Base-by-base conservation (phyloP, 2,329 filamentous ascomycete species). In the Ilyonectria mors-panacis region DNA sequence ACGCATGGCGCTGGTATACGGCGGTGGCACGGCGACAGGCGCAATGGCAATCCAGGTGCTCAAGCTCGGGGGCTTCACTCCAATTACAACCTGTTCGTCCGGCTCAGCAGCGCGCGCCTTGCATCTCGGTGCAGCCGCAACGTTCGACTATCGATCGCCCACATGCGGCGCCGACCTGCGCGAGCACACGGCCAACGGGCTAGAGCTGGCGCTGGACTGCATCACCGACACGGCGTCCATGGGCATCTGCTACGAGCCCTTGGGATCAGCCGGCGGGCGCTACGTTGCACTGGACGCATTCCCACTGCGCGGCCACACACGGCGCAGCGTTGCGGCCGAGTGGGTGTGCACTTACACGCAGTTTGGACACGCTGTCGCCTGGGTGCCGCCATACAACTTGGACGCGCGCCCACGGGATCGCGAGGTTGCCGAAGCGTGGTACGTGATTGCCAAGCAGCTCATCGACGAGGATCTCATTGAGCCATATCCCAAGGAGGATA, bases 281-380 rank as follows among this genome's bases (percentile, higher is more conserved):
- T 75, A 75, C 59, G 63, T 74, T 1, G 70, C 65, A 2, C 59
- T 75, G 1, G 71, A 75, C 19, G 63, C 68, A 1, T 74, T 74
- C 7, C 73, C 73, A 4, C 59, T 75, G 1, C 71, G 70, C 3
- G 71, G 70, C 5, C 73, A 75, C 48, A 75, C 73, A 5, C 70
- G 73, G 21, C 71, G 73, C 30, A 66, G 60, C 21, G 66, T 75
- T 21, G 50, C 57, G 37, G 67, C 73, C 3, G 68, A 70, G 9
- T 75, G 72, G 70, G 65, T 75, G 17, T 67, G 65, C 50, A 65
- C 65, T 2, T 68, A 66, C 47, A 75, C 72, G 28, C 62, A 66
- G 15, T 69, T 69, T 1, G 70, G 67, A 1, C 58, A 68, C 6
- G 59, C 57, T 2, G 66, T 69, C 6, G 66, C 65, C 19, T 69